A percentile compares a stretch with the other conserved stretches of the same genome.
phyloP scores from a whole-genome alignment of 805 yeast species.

The Cyberlindnera nakhonratchasimensis region DNA sequence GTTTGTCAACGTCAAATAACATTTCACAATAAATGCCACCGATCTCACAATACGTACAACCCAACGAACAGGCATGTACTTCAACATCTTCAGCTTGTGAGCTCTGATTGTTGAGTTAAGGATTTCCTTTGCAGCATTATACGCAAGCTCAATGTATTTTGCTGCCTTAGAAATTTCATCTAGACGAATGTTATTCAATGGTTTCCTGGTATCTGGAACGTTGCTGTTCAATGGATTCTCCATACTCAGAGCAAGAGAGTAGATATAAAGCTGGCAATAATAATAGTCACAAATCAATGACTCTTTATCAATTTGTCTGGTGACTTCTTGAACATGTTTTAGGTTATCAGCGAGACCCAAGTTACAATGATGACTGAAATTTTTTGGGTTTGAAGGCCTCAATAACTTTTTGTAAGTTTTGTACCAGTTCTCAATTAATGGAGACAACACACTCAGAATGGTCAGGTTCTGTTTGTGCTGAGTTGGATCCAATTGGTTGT shows the following conservation, averaged over 20 bases:
- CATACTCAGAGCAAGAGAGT: conserved; percentile 70
- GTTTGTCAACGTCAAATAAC: conserved; percentile 60
- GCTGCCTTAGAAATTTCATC: conserved; percentile 74
- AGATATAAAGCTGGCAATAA: conserved; percentile 80
- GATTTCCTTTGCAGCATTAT: conserved; percentile 78
- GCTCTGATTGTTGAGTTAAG: conserved; percentile 67
- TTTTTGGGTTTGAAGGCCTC: conserved; percentile 43
- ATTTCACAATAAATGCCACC: conserved; percentile 85
- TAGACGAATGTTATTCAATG: conserved; percentile 41
- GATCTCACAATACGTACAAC: conserved; percentile 81
- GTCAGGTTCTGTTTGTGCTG: conserved; percentile 66
- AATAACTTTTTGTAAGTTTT: conserved; percentile 55
- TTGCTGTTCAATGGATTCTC: conserved; percentile 33
- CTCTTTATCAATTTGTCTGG: conserved; percentile 53
- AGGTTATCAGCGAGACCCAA: conserved; percentile 26
- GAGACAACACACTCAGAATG: conserved; percentile 66
- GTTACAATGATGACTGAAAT: conserved; percentile 32
- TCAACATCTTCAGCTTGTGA: conserved; percentile 57
- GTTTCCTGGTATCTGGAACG: conserved; percentile 19
- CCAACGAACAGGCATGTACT: conserved; percentile 92
- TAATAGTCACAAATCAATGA: conserved; percentile 77
- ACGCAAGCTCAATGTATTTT: conserved; percentile 76
- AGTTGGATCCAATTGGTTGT: conserved; percentile 47
- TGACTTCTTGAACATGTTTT: conserved; percentile 32
- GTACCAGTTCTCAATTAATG: conserved; percentile 78